Percentiles rank a stretch among this genome's conserved stretches.
phyloP scores from a whole-genome alignment of 1,139 yeast genomes.

The Diutina pseudorugosa region DNA sequence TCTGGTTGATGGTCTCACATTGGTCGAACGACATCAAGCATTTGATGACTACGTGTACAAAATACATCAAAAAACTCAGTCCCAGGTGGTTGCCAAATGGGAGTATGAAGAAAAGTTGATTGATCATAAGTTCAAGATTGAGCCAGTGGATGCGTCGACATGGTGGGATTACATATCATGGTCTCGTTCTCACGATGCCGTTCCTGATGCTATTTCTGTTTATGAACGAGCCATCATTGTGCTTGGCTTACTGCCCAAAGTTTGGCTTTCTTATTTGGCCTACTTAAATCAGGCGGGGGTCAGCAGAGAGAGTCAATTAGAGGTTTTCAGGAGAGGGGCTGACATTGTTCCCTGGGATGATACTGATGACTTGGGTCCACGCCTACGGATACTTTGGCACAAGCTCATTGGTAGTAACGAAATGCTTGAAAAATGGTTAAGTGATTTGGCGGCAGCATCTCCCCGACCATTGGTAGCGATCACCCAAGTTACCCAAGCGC shows the following conservation, averaged over 20 bases:
- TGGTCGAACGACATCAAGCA: slow-evolving; percentile 22
- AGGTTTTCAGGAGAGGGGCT: slow-evolving; percentile 45
- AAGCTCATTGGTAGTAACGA: neutral
- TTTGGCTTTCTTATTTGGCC: neutral
- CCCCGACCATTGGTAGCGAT: neutral
- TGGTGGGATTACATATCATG: slow-evolving; percentile 40
- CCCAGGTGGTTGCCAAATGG: slow-evolving; percentile 46
- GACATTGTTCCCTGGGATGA: slow-evolving; percentile 43
- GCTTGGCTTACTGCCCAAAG: neutral
- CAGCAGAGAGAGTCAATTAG: slow-evolving; percentile 5
- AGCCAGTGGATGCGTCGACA: slow-evolving; percentile 21
- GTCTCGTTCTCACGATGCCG: slow-evolving; percentile 21
- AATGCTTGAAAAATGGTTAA: neutral
- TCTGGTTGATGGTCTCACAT: slow-evolving; percentile 14
- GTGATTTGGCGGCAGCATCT: neutral
- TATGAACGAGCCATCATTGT: neutral
- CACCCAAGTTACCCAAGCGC: neutral
- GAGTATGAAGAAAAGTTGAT: slow-evolving; percentile 41
- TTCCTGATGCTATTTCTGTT: slow-evolving; percentile 7
- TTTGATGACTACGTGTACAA: slow-evolving; percentile 30
- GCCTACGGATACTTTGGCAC: neutral
- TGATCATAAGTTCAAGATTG: slow-evolving; percentile 22
- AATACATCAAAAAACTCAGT: slow-evolving; percentile 35
- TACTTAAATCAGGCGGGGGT: slow-evolving; percentile 5
- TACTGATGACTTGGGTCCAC: slow-evolving; percentile 7